Base-by-base conservation (phyloP, 768 basidiomycete species). In the Fomitopsis pulvina region DNA sequence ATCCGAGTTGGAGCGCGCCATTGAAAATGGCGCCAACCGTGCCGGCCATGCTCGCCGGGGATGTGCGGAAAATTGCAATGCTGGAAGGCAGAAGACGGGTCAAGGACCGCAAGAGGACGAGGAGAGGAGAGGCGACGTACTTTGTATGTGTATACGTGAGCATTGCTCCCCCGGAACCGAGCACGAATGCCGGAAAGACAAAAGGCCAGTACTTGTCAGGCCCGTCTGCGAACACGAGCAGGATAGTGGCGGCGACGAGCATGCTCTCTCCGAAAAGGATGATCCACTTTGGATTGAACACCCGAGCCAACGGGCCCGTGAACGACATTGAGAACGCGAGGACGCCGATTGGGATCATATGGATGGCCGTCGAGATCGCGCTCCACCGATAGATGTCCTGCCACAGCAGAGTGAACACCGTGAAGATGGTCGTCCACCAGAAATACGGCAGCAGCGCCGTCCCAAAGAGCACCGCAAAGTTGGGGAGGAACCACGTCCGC, bases 21-120 rank as follows among this genome's bases (percentile, higher is more conserved):
- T 77, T 78, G 66, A 78, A 78, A 34, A 81, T 73, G 14, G 79
- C 80, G 18, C 76, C 76, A 14, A 79, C 70, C 4, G 73, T 75
- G 34, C 80, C 79, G 3, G 77, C 69, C 57, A 76, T 72, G n/a
- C 67, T 66, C 7, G 73, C 51, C 4, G 78, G 78, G 4, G 70
- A 71, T 30, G 69, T 69, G 51, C 67, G 70, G 62, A 81, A 72
- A 34, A 80, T 68, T 12, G 76, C 75, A 41, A 80, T 74, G 55
- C 75, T 79, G 47, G 7, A 16, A 46, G 21, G n/a, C 27, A 39
- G 25, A 44, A 2, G 18, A 20, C 20, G 8, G 10, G 22, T 6
- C 11, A 47, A 44, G 2, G 37, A 29, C 21, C 22, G 18, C 1
- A 10, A 27, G 7, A 10, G 12, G 9, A 22, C 9, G 21, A 14